These are phyloP conservation scores for Suillus variegatus DNA, from an alignment of 768 basidiomycete genomes.

Conservation along the genomic window DNA sequence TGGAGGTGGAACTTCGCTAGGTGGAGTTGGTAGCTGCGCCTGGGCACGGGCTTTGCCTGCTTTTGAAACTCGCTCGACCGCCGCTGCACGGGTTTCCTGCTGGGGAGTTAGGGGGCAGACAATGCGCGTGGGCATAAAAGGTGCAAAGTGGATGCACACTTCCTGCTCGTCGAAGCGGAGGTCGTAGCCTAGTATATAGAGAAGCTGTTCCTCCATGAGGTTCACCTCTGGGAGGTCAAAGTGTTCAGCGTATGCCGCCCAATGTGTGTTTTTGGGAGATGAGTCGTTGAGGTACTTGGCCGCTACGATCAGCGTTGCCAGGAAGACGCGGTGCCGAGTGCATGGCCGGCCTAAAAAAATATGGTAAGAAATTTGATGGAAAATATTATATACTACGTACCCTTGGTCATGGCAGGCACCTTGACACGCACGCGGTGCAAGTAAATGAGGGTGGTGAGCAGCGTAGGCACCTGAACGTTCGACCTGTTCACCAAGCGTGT, in stretches of 20 bases:
- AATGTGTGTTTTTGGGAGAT: conserved; percentile 94
- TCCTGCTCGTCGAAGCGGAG: conserved; percentile 88
- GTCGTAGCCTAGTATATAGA: conserved; percentile 90
- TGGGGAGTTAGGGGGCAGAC: conserved; percentile 29
- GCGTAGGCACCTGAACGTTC: conserved; percentile 88
- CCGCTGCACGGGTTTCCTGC: conserved; percentile 49
- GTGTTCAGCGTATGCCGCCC: conserved; percentile 75
- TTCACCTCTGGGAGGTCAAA: conserved; percentile 85
- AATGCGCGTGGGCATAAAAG: conserved; percentile 50
- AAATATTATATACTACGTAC: conserved; percentile 41
- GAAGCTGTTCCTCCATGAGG: conserved; percentile 96
- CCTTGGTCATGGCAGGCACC: conserved; percentile 83
- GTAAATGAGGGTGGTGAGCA: conserved; percentile 90
- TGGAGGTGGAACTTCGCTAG: conserved; percentile 35
- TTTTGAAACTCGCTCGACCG: conserved; percentile 55
- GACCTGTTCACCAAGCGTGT: conserved; percentile 73
- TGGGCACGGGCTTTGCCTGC: conserved; percentile 56
- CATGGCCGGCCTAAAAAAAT: conserved; percentile 66
- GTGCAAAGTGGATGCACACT: conserved; percentile 67
- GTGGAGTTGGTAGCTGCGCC: conserved; percentile 45
- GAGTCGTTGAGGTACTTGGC: conserved; percentile 98
- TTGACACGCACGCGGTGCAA: conserved; percentile 83
- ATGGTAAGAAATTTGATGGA: conserved; percentile 7
- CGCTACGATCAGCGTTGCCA: conserved; percentile 93
- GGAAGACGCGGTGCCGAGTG: conserved; percentile 93